phyloP scores from a whole-genome alignment of 1,284 basidiomycete genomes.

The Sanghuangporus sanghuang region DNA sequence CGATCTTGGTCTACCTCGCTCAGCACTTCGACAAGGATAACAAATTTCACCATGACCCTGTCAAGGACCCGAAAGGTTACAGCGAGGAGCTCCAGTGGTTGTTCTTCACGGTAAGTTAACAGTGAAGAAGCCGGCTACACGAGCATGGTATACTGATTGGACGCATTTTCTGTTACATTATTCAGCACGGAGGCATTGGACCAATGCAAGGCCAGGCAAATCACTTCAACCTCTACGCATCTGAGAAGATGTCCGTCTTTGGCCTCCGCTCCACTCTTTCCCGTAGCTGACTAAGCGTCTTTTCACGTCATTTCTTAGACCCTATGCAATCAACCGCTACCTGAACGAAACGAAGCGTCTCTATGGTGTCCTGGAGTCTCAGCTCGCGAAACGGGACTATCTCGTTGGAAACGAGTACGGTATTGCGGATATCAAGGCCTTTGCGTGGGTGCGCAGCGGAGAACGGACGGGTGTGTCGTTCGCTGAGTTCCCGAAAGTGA shows the following conservation, averaged over 20 bases:
- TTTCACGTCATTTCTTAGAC: background rate
- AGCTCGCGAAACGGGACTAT: conserved; percentile 58
- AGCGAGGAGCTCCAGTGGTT: conserved; percentile 75
- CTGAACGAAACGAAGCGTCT: conserved; percentile 73
- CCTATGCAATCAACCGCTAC: conserved; percentile 39
- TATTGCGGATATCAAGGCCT: conserved; percentile 61
- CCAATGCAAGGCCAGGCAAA: conserved; percentile 74
- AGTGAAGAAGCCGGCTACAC: conserved; percentile 11
- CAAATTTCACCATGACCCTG: conserved; percentile 43
- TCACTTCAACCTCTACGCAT: conserved; percentile 45
- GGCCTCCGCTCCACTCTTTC: conserved; percentile 31
- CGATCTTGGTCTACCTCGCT: conserved; percentile 49
- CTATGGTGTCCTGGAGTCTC: conserved; percentile 70
- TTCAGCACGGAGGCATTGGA: conserved; percentile 62
- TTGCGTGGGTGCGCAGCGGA: conserved; percentile 49
- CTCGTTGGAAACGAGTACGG: conserved; percentile 70
- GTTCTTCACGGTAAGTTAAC: conserved; percentile 46
- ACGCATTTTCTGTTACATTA: background rate
- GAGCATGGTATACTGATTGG: background rate
- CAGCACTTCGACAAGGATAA: conserved; percentile 44
- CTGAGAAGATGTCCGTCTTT: conserved; percentile 62
- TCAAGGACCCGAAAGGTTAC: conserved; percentile 31
- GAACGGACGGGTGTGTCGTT: conserved; percentile 46
- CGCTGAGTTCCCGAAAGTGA: conserved; percentile 52
- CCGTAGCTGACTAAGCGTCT: background rate